Evolutionary conservation across 352 stramenopile genomes (phyloP).

Genomic region (Globisporangium cylindrosporum): DNA sequence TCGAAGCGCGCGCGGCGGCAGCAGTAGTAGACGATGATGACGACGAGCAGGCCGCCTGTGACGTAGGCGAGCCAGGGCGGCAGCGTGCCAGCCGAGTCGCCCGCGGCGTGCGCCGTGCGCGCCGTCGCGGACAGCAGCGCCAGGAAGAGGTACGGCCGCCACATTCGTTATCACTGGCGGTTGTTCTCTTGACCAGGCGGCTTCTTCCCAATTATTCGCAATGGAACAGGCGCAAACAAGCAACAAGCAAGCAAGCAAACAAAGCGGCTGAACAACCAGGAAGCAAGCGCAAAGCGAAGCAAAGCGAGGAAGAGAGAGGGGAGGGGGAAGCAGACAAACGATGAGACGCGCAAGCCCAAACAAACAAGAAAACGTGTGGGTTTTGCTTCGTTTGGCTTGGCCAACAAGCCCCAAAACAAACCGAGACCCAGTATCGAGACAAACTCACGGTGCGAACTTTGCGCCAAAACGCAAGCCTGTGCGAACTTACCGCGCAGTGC

Average conservation of each 20-base stretch:
- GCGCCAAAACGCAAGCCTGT: background rate
- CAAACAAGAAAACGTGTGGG: background rate
- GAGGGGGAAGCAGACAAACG: background rate
- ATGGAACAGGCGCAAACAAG: conserved; percentile 1
- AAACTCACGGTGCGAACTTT: background rate
- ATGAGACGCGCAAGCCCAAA: background rate
- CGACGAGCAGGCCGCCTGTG: conserved; percentile 73
- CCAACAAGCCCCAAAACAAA: background rate
- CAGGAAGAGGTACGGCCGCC: conserved; percentile 26
- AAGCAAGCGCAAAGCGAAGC: conserved; percentile 4
- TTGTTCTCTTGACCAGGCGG: background rate
- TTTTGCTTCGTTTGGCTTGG: too few species aligned
- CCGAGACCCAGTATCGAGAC: background rate
- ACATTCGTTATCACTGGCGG: conserved; percentile 13
- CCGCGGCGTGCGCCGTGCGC: conserved; percentile 27
- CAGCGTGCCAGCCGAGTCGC: conserved; percentile 34
- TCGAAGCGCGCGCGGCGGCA: conserved; percentile 83
- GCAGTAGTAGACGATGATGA: conserved; percentile 90
- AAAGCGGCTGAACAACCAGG: background rate
- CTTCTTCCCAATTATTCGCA: conserved; percentile 4
- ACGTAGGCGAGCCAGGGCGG: conserved; percentile 84
- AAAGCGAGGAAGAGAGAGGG: conserved; percentile 4
- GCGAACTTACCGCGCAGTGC: background rate
- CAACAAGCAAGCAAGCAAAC: conserved; percentile 3
- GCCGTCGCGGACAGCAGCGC: conserved; percentile 34